These are phyloP conservation scores for Aspergillus panamensis DNA, from an alignment of 495 filamentous ascomycete genomes.

Conservation along the genomic window DNA sequence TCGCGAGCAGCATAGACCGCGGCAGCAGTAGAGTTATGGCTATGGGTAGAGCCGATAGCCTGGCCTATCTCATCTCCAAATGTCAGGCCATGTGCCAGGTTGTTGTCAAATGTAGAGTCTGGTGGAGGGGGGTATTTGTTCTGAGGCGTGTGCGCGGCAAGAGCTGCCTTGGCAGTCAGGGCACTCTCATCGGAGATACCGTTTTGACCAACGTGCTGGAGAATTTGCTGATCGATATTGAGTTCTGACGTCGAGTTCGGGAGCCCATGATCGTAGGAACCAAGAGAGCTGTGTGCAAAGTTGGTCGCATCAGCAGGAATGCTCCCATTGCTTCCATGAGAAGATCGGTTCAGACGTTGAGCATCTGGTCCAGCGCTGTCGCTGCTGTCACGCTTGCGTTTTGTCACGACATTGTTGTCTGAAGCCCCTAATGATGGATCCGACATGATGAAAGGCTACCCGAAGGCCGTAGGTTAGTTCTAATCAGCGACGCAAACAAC, in stretches of 20 bases:
- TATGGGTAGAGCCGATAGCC: slow-evolving; percentile 36
- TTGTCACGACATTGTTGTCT: slow-evolving; percentile 36
- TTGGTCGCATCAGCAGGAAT: slow-evolving; percentile 36
- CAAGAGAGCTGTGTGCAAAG: slow-evolving; percentile 38
- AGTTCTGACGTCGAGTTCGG: slow-evolving; percentile 37
- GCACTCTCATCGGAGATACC: slow-evolving; percentile 47
- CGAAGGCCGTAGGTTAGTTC: slow-evolving; percentile 21
- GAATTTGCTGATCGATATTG: slow-evolving; percentile 49
- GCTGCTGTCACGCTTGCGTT: slow-evolving; percentile 46
- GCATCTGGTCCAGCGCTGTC: slow-evolving; percentile 43
- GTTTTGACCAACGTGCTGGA: slow-evolving; percentile 49
- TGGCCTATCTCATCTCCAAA: slow-evolving; percentile 48
- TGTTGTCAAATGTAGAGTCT: slow-evolving; percentile 42
- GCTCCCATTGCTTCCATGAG: slow-evolving; percentile 47
- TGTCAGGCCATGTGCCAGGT: slow-evolving; percentile 38
- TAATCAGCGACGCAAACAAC: background rate
- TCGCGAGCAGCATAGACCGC: slow-evolving; percentile 48
- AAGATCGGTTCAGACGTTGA: slow-evolving; percentile 44
- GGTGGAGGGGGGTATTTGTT: slow-evolving; percentile 46
- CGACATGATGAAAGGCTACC: slow-evolving; percentile 34
- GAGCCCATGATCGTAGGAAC: slow-evolving; percentile 42
- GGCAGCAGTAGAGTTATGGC: slow-evolving; percentile 46
- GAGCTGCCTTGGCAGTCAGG: slow-evolving; percentile 46
- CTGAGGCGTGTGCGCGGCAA: slow-evolving; percentile 44
- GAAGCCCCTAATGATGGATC: slow-evolving; percentile 41